phyloP scores from a whole-genome alignment of 306 rosid genomes.

The Cucumis hystrix region DNA sequence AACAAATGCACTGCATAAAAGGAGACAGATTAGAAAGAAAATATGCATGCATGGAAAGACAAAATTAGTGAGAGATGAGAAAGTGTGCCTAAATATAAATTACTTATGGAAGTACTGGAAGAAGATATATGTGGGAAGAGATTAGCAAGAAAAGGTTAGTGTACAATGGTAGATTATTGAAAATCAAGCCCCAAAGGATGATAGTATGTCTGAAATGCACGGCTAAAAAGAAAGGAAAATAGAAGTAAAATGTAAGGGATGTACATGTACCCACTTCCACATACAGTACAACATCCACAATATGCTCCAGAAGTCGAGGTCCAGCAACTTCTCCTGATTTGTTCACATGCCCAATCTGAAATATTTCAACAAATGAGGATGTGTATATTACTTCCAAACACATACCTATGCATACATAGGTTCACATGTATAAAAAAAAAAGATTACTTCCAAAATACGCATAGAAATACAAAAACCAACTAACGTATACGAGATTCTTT shows the following conservation, averaged over 20 bases:
- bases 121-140: background rate
- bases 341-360: constrained; percentile 82
- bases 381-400: background rate
- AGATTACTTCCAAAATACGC: background rate
- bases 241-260: constrained; percentile 16
- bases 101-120: background rate
- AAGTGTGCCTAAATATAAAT: background rate
- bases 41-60: background rate
- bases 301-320: constrained; percentile 90
- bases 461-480: background rate
- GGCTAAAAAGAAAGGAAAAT: background rate
- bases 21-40: background rate
- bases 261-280: constrained; percentile 73
- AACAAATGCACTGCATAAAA: background rate
- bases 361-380: background rate
- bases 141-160: background rate
- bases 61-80: background rate
- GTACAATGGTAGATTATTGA: background rate
- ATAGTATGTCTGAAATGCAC: background rate
- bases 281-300: constrained; percentile 82
- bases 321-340: constrained; percentile 94
- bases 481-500: background rate
- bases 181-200: background rate
- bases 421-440: too few relatives aligned
- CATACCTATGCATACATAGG: background rate